phyloP scores from a whole-genome alignment of 139 green algal genomes.

The Chlorella sorokiniana region DNA sequence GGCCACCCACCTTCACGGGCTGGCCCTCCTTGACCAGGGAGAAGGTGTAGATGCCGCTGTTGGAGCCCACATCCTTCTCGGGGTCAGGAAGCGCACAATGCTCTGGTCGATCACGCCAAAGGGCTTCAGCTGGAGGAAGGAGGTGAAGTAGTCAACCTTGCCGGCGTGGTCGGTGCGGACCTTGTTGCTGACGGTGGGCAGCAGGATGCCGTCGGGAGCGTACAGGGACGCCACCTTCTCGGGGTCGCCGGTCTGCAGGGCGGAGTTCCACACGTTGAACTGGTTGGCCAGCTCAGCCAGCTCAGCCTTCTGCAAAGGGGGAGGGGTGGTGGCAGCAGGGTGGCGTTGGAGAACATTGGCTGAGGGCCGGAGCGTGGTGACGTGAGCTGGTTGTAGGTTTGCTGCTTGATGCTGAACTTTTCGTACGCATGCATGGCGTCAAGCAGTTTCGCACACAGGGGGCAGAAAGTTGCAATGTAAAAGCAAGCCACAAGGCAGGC shows the following conservation, averaged over 20 bases:
- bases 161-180: background rate
- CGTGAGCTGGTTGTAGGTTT: background rate
- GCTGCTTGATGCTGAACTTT: too few relatives aligned
- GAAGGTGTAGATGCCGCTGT: slow-evolving; percentile 5
- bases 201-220: background rate
- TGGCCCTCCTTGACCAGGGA: background rate
- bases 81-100: background rate
- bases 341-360: background rate
- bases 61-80: background rate
- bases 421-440: too few relatives aligned
- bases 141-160: background rate
- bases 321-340: background rate
- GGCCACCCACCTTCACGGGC: background rate
- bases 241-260: slow-evolving; percentile 1
- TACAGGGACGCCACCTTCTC: background rate
- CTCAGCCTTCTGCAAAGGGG: slow-evolving; percentile 2
- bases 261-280: background rate
- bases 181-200: background rate
- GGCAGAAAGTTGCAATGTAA: too few relatives aligned
- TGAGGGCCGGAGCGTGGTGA: background rate
- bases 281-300: background rate
- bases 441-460: too few relatives aligned
- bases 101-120: background rate
- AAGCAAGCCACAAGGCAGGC: background rate
- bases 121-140: too few relatives aligned